A percentile compares a stretch with the other conserved stretches of the same genome.
phyloP scores from a whole-genome alignment of 75 land plant genomes.

The Pinus tabuliformis region DNA sequence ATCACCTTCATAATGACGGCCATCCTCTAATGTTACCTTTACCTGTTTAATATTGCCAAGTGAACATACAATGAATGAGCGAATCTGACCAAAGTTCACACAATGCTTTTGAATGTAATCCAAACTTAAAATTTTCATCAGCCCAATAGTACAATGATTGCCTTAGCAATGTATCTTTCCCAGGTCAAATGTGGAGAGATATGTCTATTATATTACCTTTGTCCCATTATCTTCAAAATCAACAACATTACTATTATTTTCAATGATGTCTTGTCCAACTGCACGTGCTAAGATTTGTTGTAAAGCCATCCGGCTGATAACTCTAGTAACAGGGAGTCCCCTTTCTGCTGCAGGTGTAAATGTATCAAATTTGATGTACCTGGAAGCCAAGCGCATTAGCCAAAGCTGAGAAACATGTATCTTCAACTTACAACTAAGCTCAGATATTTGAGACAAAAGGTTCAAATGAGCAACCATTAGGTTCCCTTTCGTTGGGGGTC shows the following conservation, averaged over 20 bases:
- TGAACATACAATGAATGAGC: too few species aligned
- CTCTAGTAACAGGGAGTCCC: conserved; percentile 92
- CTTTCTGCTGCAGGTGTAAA: conserved; percentile 93
- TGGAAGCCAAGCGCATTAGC: conserved; percentile 22
- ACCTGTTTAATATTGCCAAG: conserved; percentile 34
- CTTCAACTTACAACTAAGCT: conserved; percentile 1
- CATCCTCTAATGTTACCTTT: conserved; percentile 80
- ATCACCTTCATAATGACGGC: conserved; percentile 75
- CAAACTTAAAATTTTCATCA: too few species aligned
- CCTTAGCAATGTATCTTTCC: too few species aligned
- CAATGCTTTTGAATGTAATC: too few species aligned
- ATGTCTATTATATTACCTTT: conserved; percentile 43
- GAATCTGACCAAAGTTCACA: too few species aligned
- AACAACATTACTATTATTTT: conserved; percentile 80
- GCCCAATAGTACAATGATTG: too few species aligned
- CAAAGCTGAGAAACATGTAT: background rate
- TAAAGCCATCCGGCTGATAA: conserved; percentile 86
- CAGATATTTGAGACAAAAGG: too few species aligned
- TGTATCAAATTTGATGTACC: conserved; percentile 95
- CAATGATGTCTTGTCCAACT: conserved; percentile 69
- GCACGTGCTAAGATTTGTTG: conserved; percentile 85
- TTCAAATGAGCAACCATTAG: too few species aligned
- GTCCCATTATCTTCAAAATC: conserved; percentile 79
- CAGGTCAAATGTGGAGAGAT: too few species aligned
- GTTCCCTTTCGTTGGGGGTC: too few species aligned